These are phyloP conservation scores for Marasmius tenuissimus DNA, from an alignment of 1,284 basidiomycete genomes.

Conservation along the genomic window DNA sequence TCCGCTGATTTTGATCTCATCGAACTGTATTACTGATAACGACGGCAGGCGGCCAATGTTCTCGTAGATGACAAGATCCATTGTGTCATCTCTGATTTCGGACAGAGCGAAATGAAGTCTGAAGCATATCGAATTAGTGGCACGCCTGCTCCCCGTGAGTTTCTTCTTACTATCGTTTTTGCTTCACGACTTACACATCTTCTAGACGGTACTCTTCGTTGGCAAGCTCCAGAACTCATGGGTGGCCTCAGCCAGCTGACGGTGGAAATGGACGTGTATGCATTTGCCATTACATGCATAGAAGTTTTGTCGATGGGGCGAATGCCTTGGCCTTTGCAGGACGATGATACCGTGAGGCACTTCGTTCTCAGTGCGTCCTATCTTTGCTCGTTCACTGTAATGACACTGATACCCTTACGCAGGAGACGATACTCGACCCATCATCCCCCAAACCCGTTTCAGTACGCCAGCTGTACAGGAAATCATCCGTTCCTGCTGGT, in stretches of 20 bases:
- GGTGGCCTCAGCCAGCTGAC: conserved; percentile 51
- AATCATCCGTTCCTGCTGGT: conserved; percentile 52
- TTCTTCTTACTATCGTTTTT: conserved; percentile 1
- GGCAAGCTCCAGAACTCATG: conserved; percentile 77
- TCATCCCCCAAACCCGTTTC: conserved; percentile 38
- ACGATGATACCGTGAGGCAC: conserved; percentile 58
- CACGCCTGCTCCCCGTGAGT: conserved; percentile 52
- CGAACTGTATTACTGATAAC: not conserved
- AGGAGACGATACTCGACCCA: conserved; percentile 59
- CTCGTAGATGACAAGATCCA: conserved; percentile 64
- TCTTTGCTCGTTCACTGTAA: not conserved
- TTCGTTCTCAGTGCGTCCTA: conserved; percentile 48
- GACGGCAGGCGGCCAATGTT: conserved; percentile 64
- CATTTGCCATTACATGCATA: conserved; percentile 70
- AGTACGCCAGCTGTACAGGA: conserved; percentile 28
- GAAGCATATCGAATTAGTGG: conserved; percentile 65
- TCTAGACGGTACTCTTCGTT: conserved; percentile 60
- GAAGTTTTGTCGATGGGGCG: conserved; percentile 68
- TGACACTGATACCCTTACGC: not conserved
- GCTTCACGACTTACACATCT: conserved; percentile 7
- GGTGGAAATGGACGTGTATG: conserved; percentile 65
- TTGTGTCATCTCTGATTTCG: conserved; percentile 78
- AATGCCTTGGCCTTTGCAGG: conserved; percentile 59
- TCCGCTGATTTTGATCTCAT: conserved; percentile 1
- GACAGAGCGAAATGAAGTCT: conserved; percentile 74